Conservation (phyloP, 345 rosid genomes). For the Trapa incisa region DNA sequence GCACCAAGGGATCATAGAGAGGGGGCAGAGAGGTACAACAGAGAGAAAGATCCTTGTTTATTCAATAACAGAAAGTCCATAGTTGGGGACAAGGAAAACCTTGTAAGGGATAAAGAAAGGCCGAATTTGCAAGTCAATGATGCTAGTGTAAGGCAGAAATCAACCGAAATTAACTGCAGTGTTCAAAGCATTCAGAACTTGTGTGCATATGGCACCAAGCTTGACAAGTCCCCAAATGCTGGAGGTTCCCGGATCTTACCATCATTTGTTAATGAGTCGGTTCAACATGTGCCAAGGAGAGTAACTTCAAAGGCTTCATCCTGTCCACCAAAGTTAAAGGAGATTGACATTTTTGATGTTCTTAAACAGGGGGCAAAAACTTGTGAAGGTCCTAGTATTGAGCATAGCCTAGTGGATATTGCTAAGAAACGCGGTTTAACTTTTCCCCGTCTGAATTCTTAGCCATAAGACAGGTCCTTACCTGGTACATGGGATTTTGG, state of each 20-base stretch:
- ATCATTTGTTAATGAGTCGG: constrained; percentile 5
- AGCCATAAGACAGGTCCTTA: not conserved
- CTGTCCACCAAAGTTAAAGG: not conserved
- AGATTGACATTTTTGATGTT: not conserved
- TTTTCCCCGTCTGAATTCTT: constrained; percentile 5
- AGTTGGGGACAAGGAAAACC: not conserved
- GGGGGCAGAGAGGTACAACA: not conserved
- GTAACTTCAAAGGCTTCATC: not conserved
- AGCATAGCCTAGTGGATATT: too few relatives aligned
- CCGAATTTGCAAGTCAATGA: not conserved
- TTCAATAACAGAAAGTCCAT: not conserved
- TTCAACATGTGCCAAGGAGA: constrained; percentile 1
- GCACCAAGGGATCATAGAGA: not conserved
- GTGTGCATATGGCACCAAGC: not conserved
- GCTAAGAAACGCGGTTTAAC: not conserved
- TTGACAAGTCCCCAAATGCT: not conserved
- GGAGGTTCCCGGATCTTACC: constrained; percentile 17
- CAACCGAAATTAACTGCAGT: not conserved
- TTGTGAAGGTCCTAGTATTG: too few relatives aligned
- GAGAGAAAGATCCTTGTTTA: not conserved
- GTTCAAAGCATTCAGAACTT: not conserved
- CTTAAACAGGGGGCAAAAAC: too few relatives aligned
- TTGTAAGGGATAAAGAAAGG: not conserved
- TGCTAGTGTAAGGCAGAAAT: constrained; percentile 1
- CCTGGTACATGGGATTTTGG: not conserved